These are phyloP conservation scores for Podila clonocystis DNA, from an alignment of 192 early-diverging fungal genomes.

Conservation along the genomic window DNA sequence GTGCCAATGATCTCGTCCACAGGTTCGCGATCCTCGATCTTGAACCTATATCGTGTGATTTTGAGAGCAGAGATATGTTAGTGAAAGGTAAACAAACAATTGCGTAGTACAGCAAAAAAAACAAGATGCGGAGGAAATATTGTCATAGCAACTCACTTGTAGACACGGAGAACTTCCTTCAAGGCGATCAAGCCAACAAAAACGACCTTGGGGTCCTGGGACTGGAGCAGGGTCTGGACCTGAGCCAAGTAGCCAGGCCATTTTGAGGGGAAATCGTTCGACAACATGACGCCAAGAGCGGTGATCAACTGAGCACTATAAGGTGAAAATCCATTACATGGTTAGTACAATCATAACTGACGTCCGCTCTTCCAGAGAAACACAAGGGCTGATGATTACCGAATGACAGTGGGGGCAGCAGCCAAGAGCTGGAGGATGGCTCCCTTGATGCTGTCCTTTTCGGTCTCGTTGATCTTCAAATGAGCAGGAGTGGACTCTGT, in stretches of 20 bases:
- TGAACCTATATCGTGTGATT: conserved; percentile 19
- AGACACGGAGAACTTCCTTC: conserved; percentile 83
- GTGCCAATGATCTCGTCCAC: conserved; percentile 77
- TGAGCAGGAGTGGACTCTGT: conserved; percentile 33
- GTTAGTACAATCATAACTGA: background rate
- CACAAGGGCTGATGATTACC: conserved; percentile 9
- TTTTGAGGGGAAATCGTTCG: conserved; percentile 78
- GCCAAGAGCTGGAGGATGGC: conserved; percentile 45
- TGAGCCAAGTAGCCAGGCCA: conserved; percentile 85
- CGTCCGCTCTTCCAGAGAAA: background rate
- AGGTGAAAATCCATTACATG: background rate
- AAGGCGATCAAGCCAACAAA: conserved; percentile 85
- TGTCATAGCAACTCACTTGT: conserved; percentile 64
- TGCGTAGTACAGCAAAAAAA: background rate
- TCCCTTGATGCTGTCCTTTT: conserved; percentile 47
- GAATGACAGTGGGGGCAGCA: conserved; percentile 34
- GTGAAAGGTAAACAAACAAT: background rate
- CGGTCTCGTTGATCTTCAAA: conserved; percentile 40
- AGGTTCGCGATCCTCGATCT: conserved; percentile 76
- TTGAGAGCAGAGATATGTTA: background rate
- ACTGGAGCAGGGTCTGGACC: conserved; percentile 69
- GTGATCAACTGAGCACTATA: conserved; percentile 79
- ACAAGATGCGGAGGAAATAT: background rate
- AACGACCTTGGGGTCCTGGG: conserved; percentile 72
- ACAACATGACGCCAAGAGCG: conserved; percentile 79